Evolutionary conservation across 192 early-diverging fungal genomes (phyloP), one percentile per base, ranked within the genome.

Genomic region (Coemansia sp.): DNA sequence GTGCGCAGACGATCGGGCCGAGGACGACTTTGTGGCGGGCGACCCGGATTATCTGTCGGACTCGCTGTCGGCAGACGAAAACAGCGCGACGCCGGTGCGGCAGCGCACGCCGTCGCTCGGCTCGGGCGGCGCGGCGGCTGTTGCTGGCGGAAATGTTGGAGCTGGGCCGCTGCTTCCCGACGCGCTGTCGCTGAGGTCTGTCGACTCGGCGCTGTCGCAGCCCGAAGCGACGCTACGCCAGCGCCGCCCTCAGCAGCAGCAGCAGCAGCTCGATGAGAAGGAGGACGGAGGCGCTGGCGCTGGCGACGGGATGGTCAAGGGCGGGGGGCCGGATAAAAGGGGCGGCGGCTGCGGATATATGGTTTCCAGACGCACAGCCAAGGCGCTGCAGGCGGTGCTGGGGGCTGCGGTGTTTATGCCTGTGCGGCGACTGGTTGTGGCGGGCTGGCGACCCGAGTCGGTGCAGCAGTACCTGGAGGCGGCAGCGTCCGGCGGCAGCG

Each of bases 371-470:
- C 25, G 13, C 3, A 27, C 28, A 22, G 60, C 52, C 1, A 14
- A 19, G 13, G 24, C 36, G 49, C 39, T 56, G 13, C 20, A 18
- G 5, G 22, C 18, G 3, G 25, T 29, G 42, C 39, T 65, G 24
- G 45, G 28, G 42, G 46, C 62, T 67, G 72, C 77, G 49, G 59
- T 62, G 36, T 68, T 71, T 47, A 61, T 80, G 47, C 77, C 77
- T 7, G 59, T 74, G 59, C 68, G 77, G 3, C 77, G 71, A 14
- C 47, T 74, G 50, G 62, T 67, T 9, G 36, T 79, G 64, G 76
- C 25, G 14, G 19, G 55, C 22, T 32, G 32, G 53, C 53, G 53
- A 16, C 28, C 25, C 30, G 9, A 35, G 20, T 35, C 55, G 32
- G 34, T 34, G 29, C 30, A 32, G 55, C 22, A 19, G 11, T 57